Evolutionary conservation across 306 rosid genomes (phyloP).

Genomic region (Vicia sativa): DNA sequence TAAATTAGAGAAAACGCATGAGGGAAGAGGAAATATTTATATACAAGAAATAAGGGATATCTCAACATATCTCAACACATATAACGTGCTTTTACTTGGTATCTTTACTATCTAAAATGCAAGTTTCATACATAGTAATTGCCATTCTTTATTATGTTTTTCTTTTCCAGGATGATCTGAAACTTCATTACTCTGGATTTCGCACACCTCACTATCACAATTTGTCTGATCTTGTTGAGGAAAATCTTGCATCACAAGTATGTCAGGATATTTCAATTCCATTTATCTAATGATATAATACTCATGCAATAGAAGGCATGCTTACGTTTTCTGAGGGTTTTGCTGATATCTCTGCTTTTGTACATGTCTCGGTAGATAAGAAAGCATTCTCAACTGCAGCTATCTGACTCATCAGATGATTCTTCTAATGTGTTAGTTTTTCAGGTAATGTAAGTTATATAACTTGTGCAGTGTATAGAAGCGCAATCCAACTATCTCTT

Average conservation of each 20-base stretch:
- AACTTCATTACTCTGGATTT: conserved; percentile 86
- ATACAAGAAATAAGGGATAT: neutral
- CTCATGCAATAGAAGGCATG: conserved; percentile 25
- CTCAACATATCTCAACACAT: neutral
- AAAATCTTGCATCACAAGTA: conserved; percentile 78
- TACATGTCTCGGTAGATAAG: conserved; percentile 54
- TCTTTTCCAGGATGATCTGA: conserved; percentile 68
- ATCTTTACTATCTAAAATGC: conserved; percentile 1
- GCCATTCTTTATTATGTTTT: conserved; percentile 35
- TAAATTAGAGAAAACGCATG: neutral
- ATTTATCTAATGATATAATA: conserved; percentile 18
- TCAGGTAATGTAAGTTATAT: conserved; percentile 74
- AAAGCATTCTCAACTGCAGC: conserved; percentile 65
- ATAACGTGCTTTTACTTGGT: conserved; percentile 18
- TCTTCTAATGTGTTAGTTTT: conserved; percentile 79
- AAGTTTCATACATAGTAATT: conserved; percentile 2
- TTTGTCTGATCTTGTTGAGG: conserved; percentile 85
- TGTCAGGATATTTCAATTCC: conserved; percentile 35
- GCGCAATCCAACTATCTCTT: conserved; percentile 13
- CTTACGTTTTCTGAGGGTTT: conserved; percentile 20
- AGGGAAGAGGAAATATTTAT: neutral
- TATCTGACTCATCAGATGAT: conserved; percentile 70
- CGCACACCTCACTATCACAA: conserved; percentile 82
- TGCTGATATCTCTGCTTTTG: conserved; percentile 34
- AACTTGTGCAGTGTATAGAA: neutral